Percentiles rank a stretch among this genome's conserved stretches.
Conservation (phyloP, 768 basidiomycete genomes). For the Nevesoporus exiguus region DNA sequence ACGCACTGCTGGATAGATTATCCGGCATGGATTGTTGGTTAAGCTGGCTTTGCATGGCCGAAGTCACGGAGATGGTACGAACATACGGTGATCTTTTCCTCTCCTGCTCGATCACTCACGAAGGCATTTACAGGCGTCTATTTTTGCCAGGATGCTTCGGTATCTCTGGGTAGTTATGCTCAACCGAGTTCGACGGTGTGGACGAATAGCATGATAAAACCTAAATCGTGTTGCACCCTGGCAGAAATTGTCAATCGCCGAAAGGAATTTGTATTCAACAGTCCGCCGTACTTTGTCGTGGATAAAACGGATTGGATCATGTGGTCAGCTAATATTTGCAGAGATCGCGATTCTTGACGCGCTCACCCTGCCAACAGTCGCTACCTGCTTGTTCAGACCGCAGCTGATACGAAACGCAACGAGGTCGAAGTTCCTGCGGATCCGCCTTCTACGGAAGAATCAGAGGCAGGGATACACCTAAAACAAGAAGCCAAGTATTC, state of each 20-base stretch:
- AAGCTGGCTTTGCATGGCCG: conserved; percentile 54
- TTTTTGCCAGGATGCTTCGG: conserved; percentile 53
- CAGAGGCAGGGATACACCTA: conserved; percentile 37
- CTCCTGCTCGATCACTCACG: background rate
- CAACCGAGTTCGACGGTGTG: conserved; percentile 29
- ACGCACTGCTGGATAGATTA: conserved; percentile 42
- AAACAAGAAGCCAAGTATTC: conserved; percentile 40
- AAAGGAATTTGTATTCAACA: conserved; percentile 48
- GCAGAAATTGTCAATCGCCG: conserved; percentile 67
- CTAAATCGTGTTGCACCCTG: conserved; percentile 52
- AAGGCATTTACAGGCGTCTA: conserved; percentile 52
- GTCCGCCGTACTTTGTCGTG: conserved; percentile 56
- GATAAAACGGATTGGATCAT: conserved; percentile 67
- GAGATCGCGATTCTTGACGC: background rate
- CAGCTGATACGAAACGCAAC: background rate
- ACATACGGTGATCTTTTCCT: background rate
- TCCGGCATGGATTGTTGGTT: conserved; percentile 70
- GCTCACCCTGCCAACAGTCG: conserved; percentile 38
- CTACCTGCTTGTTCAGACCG: conserved; percentile 52
- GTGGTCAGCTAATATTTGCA: conserved; percentile 40
- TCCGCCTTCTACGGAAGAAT: background rate
- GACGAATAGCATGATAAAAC: conserved; percentile 48
- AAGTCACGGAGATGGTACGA: conserved; percentile 57
- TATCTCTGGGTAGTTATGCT: conserved; percentile 46
- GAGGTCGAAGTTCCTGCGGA: background rate